Base-by-base conservation (phyloP, 2,329 filamentous ascomycete species). In the Aspergillus terreus region DNA sequence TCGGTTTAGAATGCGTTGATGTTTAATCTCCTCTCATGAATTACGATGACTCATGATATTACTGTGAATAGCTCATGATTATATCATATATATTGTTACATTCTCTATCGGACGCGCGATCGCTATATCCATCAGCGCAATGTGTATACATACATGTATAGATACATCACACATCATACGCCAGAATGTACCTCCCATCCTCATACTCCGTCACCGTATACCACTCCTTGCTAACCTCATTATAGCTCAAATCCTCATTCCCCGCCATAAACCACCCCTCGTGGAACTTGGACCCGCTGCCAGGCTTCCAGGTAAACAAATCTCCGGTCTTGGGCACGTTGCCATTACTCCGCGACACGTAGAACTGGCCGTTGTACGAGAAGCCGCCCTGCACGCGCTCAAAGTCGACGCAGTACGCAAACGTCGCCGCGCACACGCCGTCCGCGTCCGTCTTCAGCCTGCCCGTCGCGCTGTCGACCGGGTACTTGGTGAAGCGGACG, bases 351-450 rank as follows among this genome's bases (percentile, higher is more conserved):
- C 63, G 54, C n/a, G 64, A 65, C 46, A 72, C 59, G 53, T 66
- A 71, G 44, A 70, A 62, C 48, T 63, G 64, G 12, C 59, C 60
- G 11, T 68, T 56, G 4, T 58, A 62, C 21, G 62, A 60, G 25
- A 70, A 66, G 25, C 59, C 68, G 15, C 70, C 69, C 46, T 73
- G 70, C 56, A 70, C 62, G 23, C 62, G 59, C 32, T 61, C 52
- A 45, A 71, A 65, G 43, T 62, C 51, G 36, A 69, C 60, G 51
- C 65, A 71, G 51, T 65, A 63, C 0, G 66, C 69, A 63, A 64
- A 71, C 15, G 55, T 60, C 0, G 63, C 66, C 6, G 54, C 56
- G 6, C 53, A 56, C 2, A 58, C 33, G 5, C 55, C 56, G 3
- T 55, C 41, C 19, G 59, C 27, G 27, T 30, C 49, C 11, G 58